A percentile compares a stretch with the other conserved stretches of the same genome.
Evolutionary conservation across 176 grass and related monocot species (phyloP).

Genomic region (Chloris gayana): DNA sequence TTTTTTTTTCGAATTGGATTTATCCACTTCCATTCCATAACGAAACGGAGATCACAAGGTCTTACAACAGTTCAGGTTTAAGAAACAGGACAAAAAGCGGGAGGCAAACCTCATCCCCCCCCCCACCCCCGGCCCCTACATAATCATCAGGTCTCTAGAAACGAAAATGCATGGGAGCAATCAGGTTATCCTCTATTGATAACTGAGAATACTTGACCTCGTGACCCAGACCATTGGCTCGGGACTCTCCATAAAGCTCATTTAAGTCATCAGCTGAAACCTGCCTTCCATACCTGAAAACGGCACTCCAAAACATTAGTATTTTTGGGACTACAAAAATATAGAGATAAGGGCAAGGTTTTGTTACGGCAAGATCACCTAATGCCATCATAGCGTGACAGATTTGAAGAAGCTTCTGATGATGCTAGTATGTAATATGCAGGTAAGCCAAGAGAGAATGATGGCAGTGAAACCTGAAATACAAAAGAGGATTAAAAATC

Average conservation of each 20-base stretch:
- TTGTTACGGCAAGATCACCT: constrained; percentile 54
- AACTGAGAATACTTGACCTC: constrained; percentile 56
- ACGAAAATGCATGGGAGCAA: too few species aligned
- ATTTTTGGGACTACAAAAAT: neutral
- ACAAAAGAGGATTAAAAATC: neutral
- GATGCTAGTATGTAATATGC: constrained; percentile 92
- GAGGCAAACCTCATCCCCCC: too few species aligned
- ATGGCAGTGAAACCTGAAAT: constrained; percentile 85
- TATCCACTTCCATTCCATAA: too few species aligned
- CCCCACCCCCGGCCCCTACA: too few species aligned
- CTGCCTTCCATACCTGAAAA: constrained; percentile 81
- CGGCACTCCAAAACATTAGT: constrained; percentile 7
- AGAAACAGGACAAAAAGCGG: too few species aligned
- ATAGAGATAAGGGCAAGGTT: neutral
- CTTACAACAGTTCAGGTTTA: too few species aligned
- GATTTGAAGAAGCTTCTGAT: constrained; percentile 97
- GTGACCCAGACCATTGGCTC: constrained; percentile 78
- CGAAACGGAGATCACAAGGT: too few species aligned
- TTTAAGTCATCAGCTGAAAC: constrained; percentile 69
- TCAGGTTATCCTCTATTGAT: neutral
- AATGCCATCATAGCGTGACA: constrained; percentile 96
- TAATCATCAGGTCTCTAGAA: too few species aligned
- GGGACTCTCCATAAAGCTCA: constrained; percentile 73
- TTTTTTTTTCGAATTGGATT: too few species aligned
- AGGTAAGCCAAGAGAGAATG: constrained; percentile 89